Conservation (phyloP, 352 stramenopile species). For the Phytophthora idaei region DNA sequence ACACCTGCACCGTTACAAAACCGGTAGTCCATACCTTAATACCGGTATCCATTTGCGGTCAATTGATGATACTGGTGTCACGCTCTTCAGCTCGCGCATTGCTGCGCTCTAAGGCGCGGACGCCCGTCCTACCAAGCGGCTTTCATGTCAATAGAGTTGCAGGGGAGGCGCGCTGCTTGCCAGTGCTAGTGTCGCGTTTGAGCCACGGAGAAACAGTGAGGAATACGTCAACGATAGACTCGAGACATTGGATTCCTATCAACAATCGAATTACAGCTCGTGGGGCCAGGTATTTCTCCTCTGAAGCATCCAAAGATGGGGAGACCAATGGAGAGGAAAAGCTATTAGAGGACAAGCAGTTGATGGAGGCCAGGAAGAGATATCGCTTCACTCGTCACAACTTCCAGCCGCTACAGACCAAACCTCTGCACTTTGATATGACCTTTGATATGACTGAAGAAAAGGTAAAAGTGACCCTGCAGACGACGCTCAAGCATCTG, state of each 20-base stretch:
- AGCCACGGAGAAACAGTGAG: neutral
- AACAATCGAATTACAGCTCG: neutral
- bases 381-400: slow-evolving; percentile 77
- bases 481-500: slow-evolving; percentile 70
- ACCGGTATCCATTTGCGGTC: neutral
- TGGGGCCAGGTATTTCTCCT: slow-evolving; percentile 8
- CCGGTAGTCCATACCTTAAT: no score
- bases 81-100: neutral
- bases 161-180: slow-evolving; percentile 12
- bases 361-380: slow-evolving; percentile 46
- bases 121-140: neutral
- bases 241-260: no score
- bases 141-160: slow-evolving; percentile 1
- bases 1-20: neutral
- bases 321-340: neutral
- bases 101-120: slow-evolving; percentile 13
- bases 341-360: neutral
- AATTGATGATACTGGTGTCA: slow-evolving; percentile 2
- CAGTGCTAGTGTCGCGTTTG: slow-evolving; percentile 10
- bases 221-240: neutral
- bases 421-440: slow-evolving; percentile 83
- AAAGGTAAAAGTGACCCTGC: slow-evolving; percentile 66
- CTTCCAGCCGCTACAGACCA: slow-evolving; percentile 67
- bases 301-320: neutral
- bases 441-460: slow-evolving; percentile 73